These are phyloP conservation scores for Xylaria grammica DNA, from an alignment of 495 filamentous ascomycete genomes.

Conservation along the genomic window DNA sequence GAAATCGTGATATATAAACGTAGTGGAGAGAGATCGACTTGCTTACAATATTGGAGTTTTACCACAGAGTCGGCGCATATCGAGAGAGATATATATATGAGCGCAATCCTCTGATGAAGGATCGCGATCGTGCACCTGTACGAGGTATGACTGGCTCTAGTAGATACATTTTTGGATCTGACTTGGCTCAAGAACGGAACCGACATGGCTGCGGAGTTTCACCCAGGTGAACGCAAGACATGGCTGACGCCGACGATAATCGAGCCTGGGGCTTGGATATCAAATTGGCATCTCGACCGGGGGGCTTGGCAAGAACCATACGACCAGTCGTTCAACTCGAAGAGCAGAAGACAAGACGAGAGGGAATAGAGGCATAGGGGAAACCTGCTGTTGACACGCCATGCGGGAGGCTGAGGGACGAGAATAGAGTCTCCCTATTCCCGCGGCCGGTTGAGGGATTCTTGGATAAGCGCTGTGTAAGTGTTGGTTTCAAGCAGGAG, in stretches of 20 bases:
- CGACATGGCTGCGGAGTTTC: background rate
- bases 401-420: background rate
- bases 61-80: background rate
- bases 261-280: background rate
- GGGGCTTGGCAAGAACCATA: background rate
- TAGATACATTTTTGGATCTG: conserved; percentile 11
- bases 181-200: background rate
- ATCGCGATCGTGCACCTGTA: conserved; percentile 4
- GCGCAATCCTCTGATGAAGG: background rate
- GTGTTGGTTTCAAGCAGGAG: too few species aligned
- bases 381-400: background rate
- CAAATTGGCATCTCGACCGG: conserved; percentile 5
- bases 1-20: conserved; percentile 19
- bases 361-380: background rate
- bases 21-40: background rate
- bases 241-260: conserved; percentile 13
- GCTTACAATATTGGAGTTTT: background rate
- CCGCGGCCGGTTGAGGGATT: too few species aligned
- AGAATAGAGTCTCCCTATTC: background rate
- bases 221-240: background rate
- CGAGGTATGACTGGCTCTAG: background rate
- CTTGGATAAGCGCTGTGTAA: too few species aligned
- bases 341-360: background rate
- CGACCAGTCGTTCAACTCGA: background rate
- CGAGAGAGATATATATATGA: conserved; percentile 11